A percentile compares a stretch with the other conserved stretches of the same genome.
Evolutionary conservation across 345 rosid species (phyloP).

Genomic region (Schrenkiella parvula): DNA sequence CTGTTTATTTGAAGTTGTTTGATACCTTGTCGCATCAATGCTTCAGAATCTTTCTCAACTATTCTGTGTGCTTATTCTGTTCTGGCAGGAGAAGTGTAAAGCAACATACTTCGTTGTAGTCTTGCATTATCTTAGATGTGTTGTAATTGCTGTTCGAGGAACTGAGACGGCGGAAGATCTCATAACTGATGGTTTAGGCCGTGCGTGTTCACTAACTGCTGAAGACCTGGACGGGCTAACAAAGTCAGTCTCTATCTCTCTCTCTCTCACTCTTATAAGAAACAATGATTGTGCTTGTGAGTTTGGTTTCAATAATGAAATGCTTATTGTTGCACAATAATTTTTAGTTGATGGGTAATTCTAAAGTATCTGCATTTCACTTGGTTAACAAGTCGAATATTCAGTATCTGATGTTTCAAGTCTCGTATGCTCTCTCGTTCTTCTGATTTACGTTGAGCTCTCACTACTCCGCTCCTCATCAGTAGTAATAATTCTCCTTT

Average conservation of each 20-base stretch:
- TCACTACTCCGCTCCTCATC: background rate
- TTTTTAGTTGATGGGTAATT: background rate
- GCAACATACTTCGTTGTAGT: conserved; percentile 90
- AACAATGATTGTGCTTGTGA: background rate
- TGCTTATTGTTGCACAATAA: background rate
- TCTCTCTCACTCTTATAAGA: background rate
- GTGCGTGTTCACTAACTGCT: conserved; percentile 52
- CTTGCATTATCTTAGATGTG: conserved; percentile 60
- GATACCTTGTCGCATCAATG: background rate
- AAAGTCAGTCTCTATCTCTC: conserved; percentile 44
- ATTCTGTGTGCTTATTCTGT: background rate
- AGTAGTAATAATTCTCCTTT: background rate
- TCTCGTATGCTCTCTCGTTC: conserved; percentile 11
- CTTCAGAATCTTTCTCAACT: background rate
- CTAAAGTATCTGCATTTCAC: background rate
- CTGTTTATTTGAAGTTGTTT: background rate
- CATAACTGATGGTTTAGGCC: conserved; percentile 87
- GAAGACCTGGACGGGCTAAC: conserved; percentile 78
- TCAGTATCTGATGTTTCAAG: background rate
- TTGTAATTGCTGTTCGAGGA: conserved; percentile 85
- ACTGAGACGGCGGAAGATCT: conserved; percentile 97
- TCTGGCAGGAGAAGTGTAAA: conserved; percentile 62
- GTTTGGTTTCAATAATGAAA: background rate
- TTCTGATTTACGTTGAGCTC: background rate
- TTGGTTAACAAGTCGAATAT: background rate